phyloP scores from a whole-genome alignment of 768 basidiomycete species.

The Leccinum barrowsii region DNA sequence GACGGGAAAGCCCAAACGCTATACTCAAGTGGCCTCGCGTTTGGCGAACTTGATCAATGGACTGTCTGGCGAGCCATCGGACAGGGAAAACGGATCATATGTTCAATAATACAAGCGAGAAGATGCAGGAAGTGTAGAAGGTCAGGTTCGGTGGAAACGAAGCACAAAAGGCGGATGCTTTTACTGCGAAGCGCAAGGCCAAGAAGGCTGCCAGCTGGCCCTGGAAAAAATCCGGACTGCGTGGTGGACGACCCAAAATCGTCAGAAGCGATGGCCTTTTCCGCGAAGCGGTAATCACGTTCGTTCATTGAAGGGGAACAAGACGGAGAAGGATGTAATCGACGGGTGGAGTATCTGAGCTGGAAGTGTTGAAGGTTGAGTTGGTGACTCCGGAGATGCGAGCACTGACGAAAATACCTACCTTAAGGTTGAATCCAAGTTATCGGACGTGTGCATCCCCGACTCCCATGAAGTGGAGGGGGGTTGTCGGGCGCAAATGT shows the following conservation, averaged over 20 bases:
- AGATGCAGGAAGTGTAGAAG: conserved; percentile 80
- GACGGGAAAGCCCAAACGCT: conserved; percentile 73
- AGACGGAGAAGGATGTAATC: conserved; percentile 42
- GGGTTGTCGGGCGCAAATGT: too few species aligned
- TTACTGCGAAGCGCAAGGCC: conserved; percentile 48
- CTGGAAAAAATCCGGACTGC: conserved; percentile 42
- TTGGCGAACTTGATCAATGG: conserved; percentile 78
- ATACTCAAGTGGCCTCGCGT: conserved; percentile 84
- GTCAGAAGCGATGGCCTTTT: conserved; percentile 68
- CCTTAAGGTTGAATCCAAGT: too few species aligned
- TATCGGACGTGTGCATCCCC: too few species aligned
- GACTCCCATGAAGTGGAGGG: too few species aligned
- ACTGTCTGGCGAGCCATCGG: too few species aligned
- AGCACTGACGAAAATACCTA: too few species aligned
- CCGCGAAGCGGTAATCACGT: conserved; percentile 67
- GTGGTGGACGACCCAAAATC: conserved; percentile 56
- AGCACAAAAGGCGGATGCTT: conserved; percentile 35
- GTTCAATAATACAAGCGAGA: conserved; percentile 92
- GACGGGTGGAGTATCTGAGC: conserved; percentile 48
- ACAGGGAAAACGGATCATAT: conserved; percentile 68
- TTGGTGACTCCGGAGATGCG: conserved; percentile 28
- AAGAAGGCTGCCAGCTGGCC: conserved; percentile 47
- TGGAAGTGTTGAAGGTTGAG: conserved; percentile 66
- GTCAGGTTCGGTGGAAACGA: conserved; percentile 70
- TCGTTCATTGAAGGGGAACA: conserved; percentile 55